Base-by-base conservation (phyloP, 805 yeast genomes). In the Spencermartinsiella europaea region DNA sequence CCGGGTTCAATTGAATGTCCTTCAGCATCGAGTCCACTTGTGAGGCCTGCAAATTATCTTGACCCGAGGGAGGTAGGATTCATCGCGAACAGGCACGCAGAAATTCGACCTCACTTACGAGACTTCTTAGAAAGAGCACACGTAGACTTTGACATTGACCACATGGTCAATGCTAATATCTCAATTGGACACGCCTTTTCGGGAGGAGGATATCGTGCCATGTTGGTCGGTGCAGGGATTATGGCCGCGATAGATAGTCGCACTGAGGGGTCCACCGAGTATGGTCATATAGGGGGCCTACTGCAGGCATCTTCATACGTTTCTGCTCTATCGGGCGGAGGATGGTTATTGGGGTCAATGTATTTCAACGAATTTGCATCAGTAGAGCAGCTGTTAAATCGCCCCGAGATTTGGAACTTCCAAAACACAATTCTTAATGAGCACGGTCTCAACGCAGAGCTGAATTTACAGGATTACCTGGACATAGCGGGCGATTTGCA, bases 191-290 rank as follows among this genome's bases (percentile, higher is more conserved):
- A 67, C 14, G 81, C 88, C 4, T 80, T 81, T 54, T 79, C 87
- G 15, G 96, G 96, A 38, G 97, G 97, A 56, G 97, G 97, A 4
- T 89, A 85, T 62, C 72, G 96, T 52, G 93, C 96, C 33, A 85
- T 88, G 86, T 65, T 87, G 37, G 66, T 73, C 48, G 95, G 95
- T 2, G 95, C 93, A 3, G 95, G 95, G 33, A 78, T 79, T 58
- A 65, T 86, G 15, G 70, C 89, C 1, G 95, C 91, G 1, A 65
- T 85, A 47, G 96, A 87, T 61, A 77, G 77, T 53, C 69, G 93
- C 54, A 80, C 91, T 1, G 65, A 61, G 2, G 75, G 73, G 47
- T 73, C 80, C 5, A 70, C 79, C 1, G 68, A 63, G 17, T 70
- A 70, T 3, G 63, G 62, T 15, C 82, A 85, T 4, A 62, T 86